Base-by-base conservation (phyloP, 805 yeast species). In the Danielia oregonensis region DNA sequence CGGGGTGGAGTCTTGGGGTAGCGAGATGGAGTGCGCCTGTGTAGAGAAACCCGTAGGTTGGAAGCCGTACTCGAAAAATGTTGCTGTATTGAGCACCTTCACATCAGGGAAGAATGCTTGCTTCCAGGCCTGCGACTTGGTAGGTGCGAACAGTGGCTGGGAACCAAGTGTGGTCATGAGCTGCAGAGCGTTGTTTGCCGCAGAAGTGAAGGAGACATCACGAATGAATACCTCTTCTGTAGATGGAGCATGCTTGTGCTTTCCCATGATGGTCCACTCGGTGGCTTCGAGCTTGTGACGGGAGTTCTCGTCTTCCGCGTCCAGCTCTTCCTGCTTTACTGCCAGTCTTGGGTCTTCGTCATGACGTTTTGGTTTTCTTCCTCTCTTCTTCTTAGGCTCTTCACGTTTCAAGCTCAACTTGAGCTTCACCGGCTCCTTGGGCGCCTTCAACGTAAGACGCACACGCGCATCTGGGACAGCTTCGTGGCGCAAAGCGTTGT, bases 1-100 rank as follows among this genome's bases (percentile, higher is more conserved):
- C 25, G 74, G 71, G 28, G 61, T 59, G 11, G 63, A 36, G 26
- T 65, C 70, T 9, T 65, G 54, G 9, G 82, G 79, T 33, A 79
- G 54, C 11, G 65, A 62, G 16, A 76, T 42, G 5, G 78, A 46
- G 45, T 63, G 72, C 8, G 69, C 61, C 12, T 61, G 51, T 1
- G 63, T 54, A 14, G 58, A 59, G 34, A 55, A 54, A 28, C 54
- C 59, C 19, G 59, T 44, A 11, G 77, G 67, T 14, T 58, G 58
- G 26, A 68, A 57, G 32, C 51, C 52, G 44, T 63, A 66, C 24
- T 66, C 68, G 39, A 65, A 61, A 32, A 65, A 47, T 11, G 48
- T 33, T 14, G 48, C 45, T 9, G 42, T 42, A n/a, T 63, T 53
- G 7, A 57, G 38, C 7, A 54, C 44, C 5, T 63, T 52, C 6